phyloP scores from a whole-genome alignment of 768 basidiomycete genomes.

The Macrolepiota fuliginosa region DNA sequence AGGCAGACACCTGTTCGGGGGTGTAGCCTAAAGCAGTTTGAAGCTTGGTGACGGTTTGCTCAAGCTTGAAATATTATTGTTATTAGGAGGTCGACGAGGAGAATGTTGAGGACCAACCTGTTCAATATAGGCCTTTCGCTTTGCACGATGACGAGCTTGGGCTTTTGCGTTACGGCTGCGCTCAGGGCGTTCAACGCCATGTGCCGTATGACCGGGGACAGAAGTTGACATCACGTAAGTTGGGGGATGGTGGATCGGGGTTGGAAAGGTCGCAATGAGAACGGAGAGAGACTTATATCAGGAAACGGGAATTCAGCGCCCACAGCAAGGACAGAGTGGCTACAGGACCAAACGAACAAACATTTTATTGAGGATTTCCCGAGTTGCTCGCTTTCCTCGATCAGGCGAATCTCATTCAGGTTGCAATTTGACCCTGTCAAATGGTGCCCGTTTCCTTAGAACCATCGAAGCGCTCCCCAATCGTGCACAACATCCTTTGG shows the following conservation, averaged over 20 bases:
- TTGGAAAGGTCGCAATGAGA: constrained; percentile 34
- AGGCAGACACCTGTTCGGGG: constrained; percentile 70
- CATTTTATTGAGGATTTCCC: constrained; percentile 38
- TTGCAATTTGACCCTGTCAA: constrained; percentile 32
- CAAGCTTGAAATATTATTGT: constrained; percentile 48
- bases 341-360: constrained; percentile 17
- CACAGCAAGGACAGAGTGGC: constrained; percentile 23
- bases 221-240: constrained; percentile 61
- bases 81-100: not conserved
- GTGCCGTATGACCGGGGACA: constrained; percentile 52
- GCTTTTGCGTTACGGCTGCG: constrained; percentile 86
- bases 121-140: constrained; percentile 91
- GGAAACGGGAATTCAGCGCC: constrained; percentile 31
- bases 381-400: constrained; percentile 50
- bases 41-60: constrained; percentile 82
- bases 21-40: constrained; percentile 72
- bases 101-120: constrained; percentile 48
- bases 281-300: constrained; percentile 39
- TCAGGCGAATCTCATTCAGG: constrained; percentile 28
- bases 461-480: constrained; percentile 7
- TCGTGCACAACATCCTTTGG: not conserved
- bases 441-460: constrained; percentile 19
- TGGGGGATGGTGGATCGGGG: constrained; percentile 48
- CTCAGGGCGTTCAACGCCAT: constrained; percentile 63
- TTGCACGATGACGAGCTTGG: constrained; percentile 87